phyloP scores from a whole-genome alignment of 768 basidiomycete species.

The Chiua virens region DNA sequence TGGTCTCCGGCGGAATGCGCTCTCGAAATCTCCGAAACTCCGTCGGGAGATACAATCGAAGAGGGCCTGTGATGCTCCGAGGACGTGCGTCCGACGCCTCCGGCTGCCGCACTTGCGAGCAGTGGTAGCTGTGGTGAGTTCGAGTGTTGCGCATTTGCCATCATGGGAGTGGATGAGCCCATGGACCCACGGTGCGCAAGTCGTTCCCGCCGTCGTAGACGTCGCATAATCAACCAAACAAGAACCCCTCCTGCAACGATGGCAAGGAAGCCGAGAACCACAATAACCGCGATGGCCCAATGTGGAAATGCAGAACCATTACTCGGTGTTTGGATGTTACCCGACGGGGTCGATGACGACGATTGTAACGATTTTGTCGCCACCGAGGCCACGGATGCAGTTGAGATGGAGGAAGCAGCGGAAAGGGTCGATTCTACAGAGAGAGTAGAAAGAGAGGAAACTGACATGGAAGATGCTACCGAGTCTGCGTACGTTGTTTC shows the following conservation, averaged over 20 bases:
- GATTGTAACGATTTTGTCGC: constrained; percentile 39
- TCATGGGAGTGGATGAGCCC: constrained; percentile 82
- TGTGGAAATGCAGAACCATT: constrained; percentile 59
- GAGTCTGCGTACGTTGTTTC: constrained; percentile 79
- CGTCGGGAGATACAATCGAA: constrained; percentile 60
- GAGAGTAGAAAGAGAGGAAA: constrained; percentile 32
- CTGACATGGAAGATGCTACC: constrained; percentile 56
- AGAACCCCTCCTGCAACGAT: constrained; percentile 68
- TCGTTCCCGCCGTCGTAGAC: constrained; percentile 52
- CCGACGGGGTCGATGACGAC: constrained; percentile 24
- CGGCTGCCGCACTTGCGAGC: constrained; percentile 36
- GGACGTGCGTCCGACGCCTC: constrained; percentile 33
- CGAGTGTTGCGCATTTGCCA: constrained; percentile 53
- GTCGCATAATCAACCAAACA: constrained; percentile 70
- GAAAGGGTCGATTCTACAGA: constrained; percentile 33
- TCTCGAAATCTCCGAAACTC: constrained; percentile 69
- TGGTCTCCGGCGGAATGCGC: constrained; percentile 59
- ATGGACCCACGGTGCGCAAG: constrained; percentile 69
- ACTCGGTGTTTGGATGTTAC: constrained; percentile 45
- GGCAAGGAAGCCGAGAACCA: constrained; percentile 82
- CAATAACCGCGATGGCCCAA: constrained; percentile 92
- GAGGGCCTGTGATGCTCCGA: constrained; percentile 34
- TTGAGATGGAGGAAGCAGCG: constrained; percentile 32
- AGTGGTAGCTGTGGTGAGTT: constrained; percentile 49
- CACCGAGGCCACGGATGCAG: constrained; percentile 40